Evolutionary conservation across 306 rosid genomes (phyloP).

Genomic region (Malus fusca): DNA sequence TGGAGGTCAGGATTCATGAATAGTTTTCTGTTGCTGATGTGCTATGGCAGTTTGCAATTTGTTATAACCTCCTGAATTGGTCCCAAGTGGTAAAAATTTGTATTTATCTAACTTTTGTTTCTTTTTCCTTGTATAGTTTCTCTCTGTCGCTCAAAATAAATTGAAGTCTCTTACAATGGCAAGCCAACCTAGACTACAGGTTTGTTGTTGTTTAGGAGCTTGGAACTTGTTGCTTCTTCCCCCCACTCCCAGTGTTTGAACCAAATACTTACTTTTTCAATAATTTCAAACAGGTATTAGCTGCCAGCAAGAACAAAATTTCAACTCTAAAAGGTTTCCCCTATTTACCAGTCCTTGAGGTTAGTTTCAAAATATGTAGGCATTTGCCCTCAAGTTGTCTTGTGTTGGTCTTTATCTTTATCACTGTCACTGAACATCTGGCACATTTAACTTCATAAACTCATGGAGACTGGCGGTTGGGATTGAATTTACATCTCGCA

Average conservation of each 20-base stretch:
- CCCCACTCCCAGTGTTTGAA: background rate
- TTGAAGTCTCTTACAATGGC: conserved; percentile 93
- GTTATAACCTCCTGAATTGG: background rate
- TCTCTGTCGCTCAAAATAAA: conserved; percentile 96
- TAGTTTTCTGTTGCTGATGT: conserved; percentile 4
- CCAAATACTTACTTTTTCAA: conserved; percentile 19
- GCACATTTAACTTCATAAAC: background rate
- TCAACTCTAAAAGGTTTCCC: conserved; percentile 90
- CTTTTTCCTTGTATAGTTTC: conserved; percentile 51
- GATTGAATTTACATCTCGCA: background rate
- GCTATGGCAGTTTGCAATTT: conserved; percentile 14
- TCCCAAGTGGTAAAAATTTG: background rate
- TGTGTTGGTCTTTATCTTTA: background rate
- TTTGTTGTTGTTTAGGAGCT: conserved; percentile 24
- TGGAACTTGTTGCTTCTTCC: background rate
- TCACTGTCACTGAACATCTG: background rate
- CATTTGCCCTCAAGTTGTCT: background rate
- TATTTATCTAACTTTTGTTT: background rate
- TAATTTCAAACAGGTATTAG: conserved; percentile 70
- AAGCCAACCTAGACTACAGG: conserved; percentile 98
- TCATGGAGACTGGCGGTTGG: background rate
- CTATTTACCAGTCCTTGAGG: conserved; percentile 89
- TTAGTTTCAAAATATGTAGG: conserved; percentile 23
- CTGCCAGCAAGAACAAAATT: conserved; percentile 96
- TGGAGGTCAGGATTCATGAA: conserved; percentile 63